Evolutionary conservation across 2,329 filamentous ascomycete genomes (phyloP).

Genomic region (Xylaria sp.): DNA sequence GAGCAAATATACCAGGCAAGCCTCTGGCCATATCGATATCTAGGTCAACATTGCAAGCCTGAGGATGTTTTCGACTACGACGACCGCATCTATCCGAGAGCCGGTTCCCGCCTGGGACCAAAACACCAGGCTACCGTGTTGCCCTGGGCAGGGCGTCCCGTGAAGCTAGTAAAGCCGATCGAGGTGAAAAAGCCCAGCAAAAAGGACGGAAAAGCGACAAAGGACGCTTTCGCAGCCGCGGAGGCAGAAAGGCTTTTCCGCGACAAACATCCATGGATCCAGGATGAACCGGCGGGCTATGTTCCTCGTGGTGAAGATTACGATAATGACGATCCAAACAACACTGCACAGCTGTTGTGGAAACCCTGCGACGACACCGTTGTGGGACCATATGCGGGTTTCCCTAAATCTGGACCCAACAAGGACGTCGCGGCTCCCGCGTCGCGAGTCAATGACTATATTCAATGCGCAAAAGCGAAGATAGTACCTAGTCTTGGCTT

Average conservation of each 20-base stretch:
- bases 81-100: conserved; percentile 92
- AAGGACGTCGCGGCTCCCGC: conserved; percentile 43
- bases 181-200: conserved; percentile 81
- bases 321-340: conserved; percentile 63
- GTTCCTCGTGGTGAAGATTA: conserved; percentile 76
- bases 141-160: conserved; percentile 78
- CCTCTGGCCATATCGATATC: conserved; percentile 92
- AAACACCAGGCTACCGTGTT: conserved; percentile 83
- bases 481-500: conserved; percentile 60
- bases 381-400: conserved; percentile 10
- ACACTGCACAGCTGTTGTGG: conserved; percentile 72
- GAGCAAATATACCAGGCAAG: conserved; percentile 90
- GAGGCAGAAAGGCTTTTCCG: conserved; percentile 76
- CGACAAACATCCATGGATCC: conserved; percentile 83
- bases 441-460: conserved; percentile 68
- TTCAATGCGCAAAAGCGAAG: conserved; percentile 61
- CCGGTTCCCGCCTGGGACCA: conserved; percentile 85
- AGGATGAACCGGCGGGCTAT: conserved; percentile 86
- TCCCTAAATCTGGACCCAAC: conserved; percentile 25
- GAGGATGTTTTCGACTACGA: conserved; percentile 96
- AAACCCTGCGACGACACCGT: conserved; percentile 56
- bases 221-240: conserved; percentile 71
- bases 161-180: conserved; percentile 83
- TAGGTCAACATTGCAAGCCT: conserved; percentile 90
- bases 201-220: conserved; percentile 70